Evolutionary conservation across 2,329 filamentous ascomycete species (phyloP), one percentile per base, ranked within the genome.

Genomic region (Pezicula carpinea): DNA sequence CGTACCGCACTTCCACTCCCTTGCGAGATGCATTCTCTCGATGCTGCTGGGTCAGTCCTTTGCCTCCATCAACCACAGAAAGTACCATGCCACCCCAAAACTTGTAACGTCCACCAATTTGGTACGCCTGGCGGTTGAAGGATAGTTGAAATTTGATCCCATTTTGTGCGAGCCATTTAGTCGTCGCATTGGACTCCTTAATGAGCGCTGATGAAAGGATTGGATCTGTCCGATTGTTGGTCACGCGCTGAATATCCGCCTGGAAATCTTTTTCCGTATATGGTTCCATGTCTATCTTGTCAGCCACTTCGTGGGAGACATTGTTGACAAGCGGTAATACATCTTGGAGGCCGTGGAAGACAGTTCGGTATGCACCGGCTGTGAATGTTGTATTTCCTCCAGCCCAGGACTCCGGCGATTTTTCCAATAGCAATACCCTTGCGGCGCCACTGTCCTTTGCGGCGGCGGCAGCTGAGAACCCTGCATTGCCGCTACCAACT

Each of bases 21-120:
- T 67, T 61, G 7, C 56, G 59, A 35, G 54, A 51, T 1, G 76
- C 79, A 1, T 70, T 70, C 2, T 58, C 57, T 21, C 63, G 61
- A 50, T 79, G 68, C 50, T 78, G 72, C 19, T 69, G 59, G 3
- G 82, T 72, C 5, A 85, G 63, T 0, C 80, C 77, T 53, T 81
- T 81, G 0, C 81, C 81, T 1, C 79, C 79, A 51, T 80, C 75
- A 43, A 77, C 58, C 0, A 76, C 80, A 56, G 74, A 80, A 29
- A 85, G 63, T n/a, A 69, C 70, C 59, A 87, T 63, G 0, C 82
- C 82, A 10, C 83, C 83, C 82, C 82, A 86, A 59, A 86, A 86
- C 56, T 79, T 81, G 57, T 73, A 73, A 23, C 75, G 67, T 1
- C 77, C 79, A 43, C 78, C 68, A n/a, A 84, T 72, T 47, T 80